Evolutionary conservation across 2,329 filamentous ascomycete genomes (phyloP).

Genomic region (Colletotrichum sp.): DNA sequence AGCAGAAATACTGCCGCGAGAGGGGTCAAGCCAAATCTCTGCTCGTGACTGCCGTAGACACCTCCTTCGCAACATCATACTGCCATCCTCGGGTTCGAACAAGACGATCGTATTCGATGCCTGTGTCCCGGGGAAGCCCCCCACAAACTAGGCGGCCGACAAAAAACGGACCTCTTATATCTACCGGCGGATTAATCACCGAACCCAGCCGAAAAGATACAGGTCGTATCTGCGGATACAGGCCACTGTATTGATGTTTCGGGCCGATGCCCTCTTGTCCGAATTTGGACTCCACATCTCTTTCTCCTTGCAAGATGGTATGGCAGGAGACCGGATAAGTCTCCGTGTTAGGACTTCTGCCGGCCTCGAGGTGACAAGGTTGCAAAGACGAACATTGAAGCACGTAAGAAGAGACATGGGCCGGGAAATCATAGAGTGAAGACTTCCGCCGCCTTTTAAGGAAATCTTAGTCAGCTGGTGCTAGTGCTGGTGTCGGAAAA

Average conservation of each 20-base stretch:
- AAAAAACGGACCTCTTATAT: background rate
- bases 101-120: background rate
- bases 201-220: background rate
- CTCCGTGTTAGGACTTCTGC: background rate
- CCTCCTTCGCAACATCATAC: background rate
- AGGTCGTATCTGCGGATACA: background rate
- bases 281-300: background rate
- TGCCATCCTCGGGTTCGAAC: background rate
- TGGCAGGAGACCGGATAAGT: background rate
- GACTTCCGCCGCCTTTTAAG: fast-evolving
- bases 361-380: background rate
- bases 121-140: background rate
- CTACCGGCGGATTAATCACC: background rate
- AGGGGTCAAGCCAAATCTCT: background rate
- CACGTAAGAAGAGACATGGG: no score
- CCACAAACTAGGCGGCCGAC: background rate
- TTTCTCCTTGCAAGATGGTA: background rate
- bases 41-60: background rate
- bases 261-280: background rate
- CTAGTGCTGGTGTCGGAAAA: background rate
- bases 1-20: background rate
- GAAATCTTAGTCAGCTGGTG: background rate
- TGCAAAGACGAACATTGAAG: background rate
- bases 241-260: background rate
- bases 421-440: fast-evolving